Conservation (phyloP, 768 basidiomycete species). For the Kwoniella dendrophila region DNA sequence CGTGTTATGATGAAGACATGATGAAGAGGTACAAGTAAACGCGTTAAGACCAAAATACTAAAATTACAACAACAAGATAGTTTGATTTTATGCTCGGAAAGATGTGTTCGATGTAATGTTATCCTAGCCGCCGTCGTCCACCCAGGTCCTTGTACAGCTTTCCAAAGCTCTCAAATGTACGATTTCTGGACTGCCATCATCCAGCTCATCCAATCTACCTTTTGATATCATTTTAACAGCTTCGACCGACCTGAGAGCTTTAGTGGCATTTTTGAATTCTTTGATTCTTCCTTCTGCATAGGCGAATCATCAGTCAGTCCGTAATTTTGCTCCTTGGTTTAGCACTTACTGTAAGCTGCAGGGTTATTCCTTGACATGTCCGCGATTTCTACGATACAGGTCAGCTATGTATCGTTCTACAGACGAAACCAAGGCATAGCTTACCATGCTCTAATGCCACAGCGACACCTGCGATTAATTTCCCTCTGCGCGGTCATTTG, state of each 20-base stretch:
- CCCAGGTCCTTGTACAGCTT: constrained; percentile 1
- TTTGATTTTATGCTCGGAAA: too few relatives aligned
- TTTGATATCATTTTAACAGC: constrained; percentile 12
- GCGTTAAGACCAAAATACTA: too few relatives aligned
- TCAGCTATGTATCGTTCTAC: background rate
- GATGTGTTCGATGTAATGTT: background rate
- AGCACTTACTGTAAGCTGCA: constrained; percentile 13
- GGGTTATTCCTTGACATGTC: constrained; percentile 20
- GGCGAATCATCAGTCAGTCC: background rate
- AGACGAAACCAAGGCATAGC: background rate
- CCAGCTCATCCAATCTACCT: constrained; percentile 12
- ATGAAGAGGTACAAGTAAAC: too few relatives aligned
- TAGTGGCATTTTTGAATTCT: constrained; percentile 19
- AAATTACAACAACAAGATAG: too few relatives aligned
- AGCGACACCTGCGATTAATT: constrained; percentile 7
- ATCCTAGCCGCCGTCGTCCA: background rate
- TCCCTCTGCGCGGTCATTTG: background rate
- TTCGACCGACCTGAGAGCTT: constrained; percentile 11
- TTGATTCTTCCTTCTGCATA: constrained; percentile 7
- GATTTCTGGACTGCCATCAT: constrained; percentile 13
- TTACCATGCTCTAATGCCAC: constrained; percentile 15
- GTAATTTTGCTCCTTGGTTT: background rate
- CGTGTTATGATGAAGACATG: too few relatives aligned
- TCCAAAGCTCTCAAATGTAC: constrained; percentile 13
- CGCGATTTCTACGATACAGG: constrained; percentile 10